Percentiles rank a stretch among this genome's conserved stretches.
These are phyloP conservation scores for Penicillium sp. DNA, from an alignment of 2,329 filamentous ascomycete genomes.

Conservation along the genomic window DNA sequence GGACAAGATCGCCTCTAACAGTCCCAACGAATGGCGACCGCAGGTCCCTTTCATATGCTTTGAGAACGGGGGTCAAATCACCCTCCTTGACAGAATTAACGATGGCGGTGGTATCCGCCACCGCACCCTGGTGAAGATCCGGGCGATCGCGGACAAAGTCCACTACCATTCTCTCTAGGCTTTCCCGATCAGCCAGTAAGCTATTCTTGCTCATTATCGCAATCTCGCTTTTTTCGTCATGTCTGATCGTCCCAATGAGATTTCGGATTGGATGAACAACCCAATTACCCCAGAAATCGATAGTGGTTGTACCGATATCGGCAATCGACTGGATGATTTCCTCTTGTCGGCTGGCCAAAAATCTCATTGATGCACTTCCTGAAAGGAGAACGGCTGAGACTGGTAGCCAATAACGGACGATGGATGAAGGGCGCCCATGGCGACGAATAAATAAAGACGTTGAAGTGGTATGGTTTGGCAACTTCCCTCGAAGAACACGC, in stretches of 20 bases:
- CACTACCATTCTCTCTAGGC: constrained; percentile 93
- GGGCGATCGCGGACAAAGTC: constrained; percentile 86
- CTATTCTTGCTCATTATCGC: constrained; percentile 94
- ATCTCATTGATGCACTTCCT: constrained; percentile 73
- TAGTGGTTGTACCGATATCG: constrained; percentile 66
- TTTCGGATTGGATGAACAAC: constrained; percentile 75
- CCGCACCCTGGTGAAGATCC: constrained; percentile 41
- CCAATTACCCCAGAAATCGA: constrained; percentile 96
- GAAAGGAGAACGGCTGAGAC: constrained; percentile 63
- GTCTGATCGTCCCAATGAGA: constrained; percentile 81
- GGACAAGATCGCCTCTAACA: constrained; percentile 74
- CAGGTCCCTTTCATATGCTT: constrained; percentile 83
- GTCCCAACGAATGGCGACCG: constrained; percentile 73
- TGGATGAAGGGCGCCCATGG: constrained; percentile 64
- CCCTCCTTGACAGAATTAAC: constrained; percentile 75
- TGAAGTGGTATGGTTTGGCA: constrained; percentile 57
- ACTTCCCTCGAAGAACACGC: constrained; percentile 56
- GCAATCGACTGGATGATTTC: constrained; percentile 72
- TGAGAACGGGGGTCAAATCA: constrained; percentile 82
- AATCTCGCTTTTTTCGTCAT: constrained; percentile 85
- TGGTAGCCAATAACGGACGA: constrained; percentile 85
- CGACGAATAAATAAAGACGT: constrained; percentile 50
- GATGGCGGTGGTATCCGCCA: constrained; percentile 61
- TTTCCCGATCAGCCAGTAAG: constrained; percentile 78
- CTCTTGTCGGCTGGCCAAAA: constrained; percentile 64